phyloP scores from a whole-genome alignment of 805 yeast genomes.

The Allodekkera sacchari region DNA sequence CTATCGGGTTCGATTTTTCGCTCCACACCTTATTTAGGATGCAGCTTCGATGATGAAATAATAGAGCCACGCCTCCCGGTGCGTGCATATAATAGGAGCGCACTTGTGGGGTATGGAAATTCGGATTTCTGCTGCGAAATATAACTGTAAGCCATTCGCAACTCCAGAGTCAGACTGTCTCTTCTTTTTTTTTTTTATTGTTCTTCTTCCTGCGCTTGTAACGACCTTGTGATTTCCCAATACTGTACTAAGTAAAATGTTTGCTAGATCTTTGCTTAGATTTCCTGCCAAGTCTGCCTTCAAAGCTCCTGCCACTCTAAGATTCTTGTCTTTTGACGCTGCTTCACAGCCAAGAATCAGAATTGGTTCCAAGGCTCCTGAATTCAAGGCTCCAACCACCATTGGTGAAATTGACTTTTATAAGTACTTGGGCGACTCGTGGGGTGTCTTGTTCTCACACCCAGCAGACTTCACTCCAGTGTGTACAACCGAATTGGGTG shows the following conservation, averaged over 20 bases:
- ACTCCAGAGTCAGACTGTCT: too few species aligned
- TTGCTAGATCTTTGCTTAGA: constrained; percentile 12
- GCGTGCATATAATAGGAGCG: too few species aligned
- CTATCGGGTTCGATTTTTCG: too few species aligned
- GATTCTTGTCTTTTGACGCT: constrained; percentile 38
- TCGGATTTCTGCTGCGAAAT: too few species aligned
- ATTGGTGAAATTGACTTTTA: constrained; percentile 81
- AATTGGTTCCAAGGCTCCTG: constrained; percentile 82
- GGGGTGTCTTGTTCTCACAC: constrained; percentile 88
- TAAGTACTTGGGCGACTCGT: constrained; percentile 73
- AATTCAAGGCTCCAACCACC: constrained; percentile 77
- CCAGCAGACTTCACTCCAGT: constrained; percentile 97
- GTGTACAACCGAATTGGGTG: constrained; percentile 94
- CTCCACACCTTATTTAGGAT: too few species aligned
- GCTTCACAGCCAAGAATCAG: constrained; percentile 57
- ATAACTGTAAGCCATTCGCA: too few species aligned
- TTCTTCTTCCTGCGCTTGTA: too few species aligned
- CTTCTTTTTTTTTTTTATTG: too few species aligned
- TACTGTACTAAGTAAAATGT: constrained; percentile 8
- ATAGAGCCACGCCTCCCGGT: too few species aligned
- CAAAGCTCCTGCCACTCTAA: constrained; percentile 14
- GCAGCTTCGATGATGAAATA: too few species aligned
- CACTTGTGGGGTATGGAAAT: too few species aligned
- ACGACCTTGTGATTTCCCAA: too few species aligned
- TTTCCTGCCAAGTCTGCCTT: constrained; percentile 5